Conservation (phyloP, 2,329 filamentous ascomycete genomes). For the Colletotrichum godetiae region DNA sequence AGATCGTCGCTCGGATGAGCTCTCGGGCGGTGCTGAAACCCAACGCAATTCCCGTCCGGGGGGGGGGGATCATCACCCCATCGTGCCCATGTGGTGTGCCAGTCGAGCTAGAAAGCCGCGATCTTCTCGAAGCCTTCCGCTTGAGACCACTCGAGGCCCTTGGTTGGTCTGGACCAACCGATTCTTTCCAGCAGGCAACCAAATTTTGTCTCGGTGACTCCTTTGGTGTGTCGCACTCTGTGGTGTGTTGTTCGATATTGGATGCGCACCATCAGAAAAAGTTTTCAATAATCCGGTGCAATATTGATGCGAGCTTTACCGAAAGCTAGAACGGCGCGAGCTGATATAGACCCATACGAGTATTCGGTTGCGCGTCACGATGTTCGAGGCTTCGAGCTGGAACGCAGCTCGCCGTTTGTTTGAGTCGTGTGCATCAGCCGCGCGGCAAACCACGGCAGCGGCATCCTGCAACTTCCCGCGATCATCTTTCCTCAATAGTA, state of each 20-base stretch:
- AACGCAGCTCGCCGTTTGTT: background rate
- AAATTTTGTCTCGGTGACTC: conserved; percentile 26
- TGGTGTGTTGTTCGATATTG: background rate
- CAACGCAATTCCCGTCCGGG: conserved; percentile 7
- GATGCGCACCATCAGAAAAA: background rate
- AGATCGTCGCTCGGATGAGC: conserved; percentile 18
- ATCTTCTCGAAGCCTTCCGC: conserved; percentile 32
- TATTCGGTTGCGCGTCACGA: background rate
- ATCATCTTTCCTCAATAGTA: background rate
- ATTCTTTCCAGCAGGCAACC: conserved; percentile 8
- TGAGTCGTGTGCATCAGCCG: conserved; percentile 26
- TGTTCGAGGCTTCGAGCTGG: background rate
- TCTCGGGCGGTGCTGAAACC: conserved; percentile 33
- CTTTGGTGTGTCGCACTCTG: conserved; percentile 22
- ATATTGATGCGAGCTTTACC: background rate
- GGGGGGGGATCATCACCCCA: conserved; percentile 6
- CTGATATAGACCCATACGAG: background rate
- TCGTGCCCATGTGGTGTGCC: background rate
- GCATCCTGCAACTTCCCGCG: conserved; percentile 6
- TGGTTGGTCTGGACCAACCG: conserved; percentile 14
- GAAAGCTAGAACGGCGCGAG: background rate
- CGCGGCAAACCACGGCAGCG: conserved; percentile 22
- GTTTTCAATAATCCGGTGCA: background rate
- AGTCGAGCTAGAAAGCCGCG: conserved; percentile 18
- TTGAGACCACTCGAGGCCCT: conserved; percentile 23